A percentile compares a stretch with the other conserved stretches of the same genome.
Evolutionary conservation across 441 rosid species (phyloP).

Genomic region (Gossypium schwendimanii): DNA sequence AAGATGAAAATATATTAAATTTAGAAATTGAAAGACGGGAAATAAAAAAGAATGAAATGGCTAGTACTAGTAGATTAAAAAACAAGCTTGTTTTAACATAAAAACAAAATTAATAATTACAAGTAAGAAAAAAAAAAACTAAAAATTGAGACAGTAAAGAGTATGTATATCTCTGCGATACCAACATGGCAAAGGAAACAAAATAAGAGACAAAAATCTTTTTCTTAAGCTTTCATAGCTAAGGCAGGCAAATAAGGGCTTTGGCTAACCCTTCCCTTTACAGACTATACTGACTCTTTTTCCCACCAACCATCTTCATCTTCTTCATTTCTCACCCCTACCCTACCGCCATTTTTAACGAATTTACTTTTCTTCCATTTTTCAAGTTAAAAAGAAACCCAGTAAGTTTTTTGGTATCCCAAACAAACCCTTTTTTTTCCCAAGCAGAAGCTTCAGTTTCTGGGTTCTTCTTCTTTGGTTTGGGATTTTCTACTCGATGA

Average conservation of each 20-base stretch:
- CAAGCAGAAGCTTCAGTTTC: conserved; percentile 16
- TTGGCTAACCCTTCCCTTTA: conserved; percentile 23
- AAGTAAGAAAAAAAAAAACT: not conserved
- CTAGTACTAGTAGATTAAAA: not conserved
- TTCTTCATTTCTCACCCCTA: conserved; percentile 15
- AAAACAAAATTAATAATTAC: too few relatives aligned
- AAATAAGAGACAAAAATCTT: not conserved
- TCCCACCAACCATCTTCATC: conserved; percentile 27
- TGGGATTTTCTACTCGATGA: conserved; percentile 12
- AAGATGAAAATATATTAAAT: not conserved
- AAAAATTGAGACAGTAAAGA: not conserved
- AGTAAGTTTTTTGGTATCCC: not conserved
- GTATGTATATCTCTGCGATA: not conserved
- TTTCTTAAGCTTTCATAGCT: not conserved
- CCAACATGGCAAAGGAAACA: not conserved
- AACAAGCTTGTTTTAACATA: too few relatives aligned
- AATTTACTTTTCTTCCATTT: conserved; percentile 1
- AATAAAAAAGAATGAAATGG: not conserved
- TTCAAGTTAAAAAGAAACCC: not conserved
- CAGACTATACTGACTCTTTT: conserved; percentile 40
- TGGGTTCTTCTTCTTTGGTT: conserved; percentile 8
- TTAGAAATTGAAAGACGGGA: not conserved
- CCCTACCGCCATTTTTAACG: conserved; percentile 38
- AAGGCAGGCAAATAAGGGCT: not conserved
- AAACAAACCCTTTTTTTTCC: conserved; percentile 1